Percentiles rank a stretch among this genome's conserved stretches.
phyloP scores from a whole-genome alignment of 257 asterid genomes.

The Verbascum thapsus region DNA sequence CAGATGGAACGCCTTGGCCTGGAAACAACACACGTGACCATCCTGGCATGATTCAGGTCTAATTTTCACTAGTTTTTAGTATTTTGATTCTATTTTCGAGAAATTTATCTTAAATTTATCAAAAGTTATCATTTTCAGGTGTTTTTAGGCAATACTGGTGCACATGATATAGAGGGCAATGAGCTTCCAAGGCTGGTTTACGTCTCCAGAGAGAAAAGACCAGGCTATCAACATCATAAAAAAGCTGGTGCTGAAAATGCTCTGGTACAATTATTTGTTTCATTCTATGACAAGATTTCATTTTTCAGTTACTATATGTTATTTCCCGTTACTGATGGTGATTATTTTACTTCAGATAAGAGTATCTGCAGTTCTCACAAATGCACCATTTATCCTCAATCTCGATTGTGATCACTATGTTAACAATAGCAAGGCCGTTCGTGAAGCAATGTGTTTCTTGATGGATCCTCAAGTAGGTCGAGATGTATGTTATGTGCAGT shows the following conservation, averaged over 20 bases:
- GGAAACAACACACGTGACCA: slow-evolving; percentile 96
- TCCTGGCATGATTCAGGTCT: slow-evolving; percentile 99
- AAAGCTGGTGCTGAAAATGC: slow-evolving; percentile 99
- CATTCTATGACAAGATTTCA: neutral
- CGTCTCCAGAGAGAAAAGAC: slow-evolving; percentile 98
- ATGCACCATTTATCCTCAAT: slow-evolving; percentile 93
- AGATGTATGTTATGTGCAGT: slow-evolving; percentile 94
- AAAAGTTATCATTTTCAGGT: slow-evolving; percentile 51
- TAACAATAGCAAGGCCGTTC: slow-evolving; percentile 91
- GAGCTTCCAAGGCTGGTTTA: slow-evolving; percentile 94
- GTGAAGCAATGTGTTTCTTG: slow-evolving; percentile 97
- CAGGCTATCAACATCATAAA: slow-evolving; percentile 97
- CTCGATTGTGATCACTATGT: slow-evolving; percentile 98
- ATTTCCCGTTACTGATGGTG: neutral
- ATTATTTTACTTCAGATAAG: slow-evolving; percentile 53
- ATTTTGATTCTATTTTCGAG: slow-evolving; percentile 3
- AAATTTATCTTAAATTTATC: no score
- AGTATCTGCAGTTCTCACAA: slow-evolving; percentile 95
- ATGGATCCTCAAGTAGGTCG: slow-evolving; percentile 96
- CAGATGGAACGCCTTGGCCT: slow-evolving; percentile 99
- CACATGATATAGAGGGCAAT: slow-evolving; percentile 83
- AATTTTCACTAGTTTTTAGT: neutral
- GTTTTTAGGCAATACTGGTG: slow-evolving; percentile 85
- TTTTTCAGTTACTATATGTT: neutral
- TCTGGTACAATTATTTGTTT: no score